Base-by-base conservation (phyloP, 176 grass and related monocot species). In the Triticum dicoccoides region DNA sequence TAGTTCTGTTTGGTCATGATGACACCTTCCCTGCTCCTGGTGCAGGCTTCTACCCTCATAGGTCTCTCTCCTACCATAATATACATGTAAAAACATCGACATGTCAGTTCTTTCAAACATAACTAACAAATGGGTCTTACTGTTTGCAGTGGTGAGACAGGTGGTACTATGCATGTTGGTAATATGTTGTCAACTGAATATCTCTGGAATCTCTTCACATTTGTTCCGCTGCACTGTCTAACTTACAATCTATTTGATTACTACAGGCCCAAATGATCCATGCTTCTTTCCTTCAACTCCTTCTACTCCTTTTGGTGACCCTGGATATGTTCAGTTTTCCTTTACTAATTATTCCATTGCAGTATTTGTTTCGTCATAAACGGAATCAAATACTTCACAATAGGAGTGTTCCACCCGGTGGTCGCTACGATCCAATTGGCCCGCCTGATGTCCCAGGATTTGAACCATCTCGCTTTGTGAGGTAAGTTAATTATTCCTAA, bases 81-180 rank as follows among this genome's bases (percentile, higher is more conserved):
- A 27, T 83, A 8, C 45, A 76, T 76, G 73, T 33, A 11, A 52
- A 80, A 63, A 82, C 29, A n/a, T 79, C 2, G 9, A 79, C 1
- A 23, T 17, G 42, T 84, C 9, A 49, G 66, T 67, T 56, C 23
- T 27, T 49, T 68, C 27, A 82, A 20, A 58, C 78, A 37, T 64
- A 45, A 34, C 66, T 81, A 82, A 89, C 41, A 52, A 10, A 61
- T 87, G 8, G 30, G 21, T 69, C 25, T 79, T 77, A n/a, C 23
- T 89, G 13, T 82, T 62, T 92, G 23, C 91, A 95, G 96, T 81
- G 93, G 86, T 34, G 88, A 88, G 9, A 63, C 30, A 1, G 91
- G 90, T 58, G 96, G 93, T 75, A 77, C 80, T 88, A 94, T 95
- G 96, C 93, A 86, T 14, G 81, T 98, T 79, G 96, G 96, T 98